Evolutionary conservation across 2,329 filamentous ascomycete species (phyloP), one percentile per base, ranked within the genome.

Genomic region (Calonectria henricotiae): DNA sequence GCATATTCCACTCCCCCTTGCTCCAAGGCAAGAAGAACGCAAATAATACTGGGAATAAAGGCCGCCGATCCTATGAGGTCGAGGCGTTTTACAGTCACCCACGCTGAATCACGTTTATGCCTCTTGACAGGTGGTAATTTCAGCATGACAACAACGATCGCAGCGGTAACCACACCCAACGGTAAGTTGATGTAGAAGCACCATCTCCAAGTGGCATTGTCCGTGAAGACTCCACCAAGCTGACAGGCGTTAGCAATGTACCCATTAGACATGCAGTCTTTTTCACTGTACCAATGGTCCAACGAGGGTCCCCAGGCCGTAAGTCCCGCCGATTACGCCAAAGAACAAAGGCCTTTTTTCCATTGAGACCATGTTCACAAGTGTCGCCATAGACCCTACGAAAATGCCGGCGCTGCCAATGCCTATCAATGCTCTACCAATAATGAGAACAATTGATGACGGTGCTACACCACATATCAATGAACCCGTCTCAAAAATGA

Each of bases 401-500:
- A 82, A 83, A 23, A 89, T 76, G 2, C 85, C 88, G 82, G 87
- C 84, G 5, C 83, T 83, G 2, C 82, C 80, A 35, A 86, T 79
- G 44, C 82, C 82, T 15, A 84, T 82, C 25, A 87, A 84, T 55
- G 86, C 86, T 58, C 86, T 84, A 69, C 86, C 86, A 76, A 85
- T 83, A 60, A 88, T 85, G 20, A 87, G 83, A 39, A 85, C 79
- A 17, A 81, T 82, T 39, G 85, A 83, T 69, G 82, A 82, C 51
- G 83, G 83, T 72, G 83, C 67, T 70, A 86, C 80, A 46, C 75
- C 80, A 73, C 88, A 89, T 65, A 90, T 81, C n/a, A 87, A 74
- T 25, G 82, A 85, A 25, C 88, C 88, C 1, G 88, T 63, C 73
- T 89, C 87, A 63, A 90, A 88, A 60, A 89, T 79, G 61, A 83